Base-by-base conservation (phyloP, 78 protist species). In the Bodo saltans region DNA sequence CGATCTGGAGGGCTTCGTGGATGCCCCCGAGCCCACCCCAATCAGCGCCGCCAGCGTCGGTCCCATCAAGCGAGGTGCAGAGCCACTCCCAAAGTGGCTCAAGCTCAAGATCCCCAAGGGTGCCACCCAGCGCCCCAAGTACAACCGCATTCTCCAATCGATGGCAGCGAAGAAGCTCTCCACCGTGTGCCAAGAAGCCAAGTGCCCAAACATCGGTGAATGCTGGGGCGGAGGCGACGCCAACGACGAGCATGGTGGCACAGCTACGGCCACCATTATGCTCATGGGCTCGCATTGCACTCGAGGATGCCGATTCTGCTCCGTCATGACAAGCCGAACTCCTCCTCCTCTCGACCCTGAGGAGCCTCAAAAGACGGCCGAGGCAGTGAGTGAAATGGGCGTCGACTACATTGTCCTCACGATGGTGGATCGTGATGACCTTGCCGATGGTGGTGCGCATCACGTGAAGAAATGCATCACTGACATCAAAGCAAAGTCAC, bases 281-380 rank as follows among this genome's bases (percentile, higher is more conserved):
- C 47, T 94, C 33, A 83, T 95, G 93, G 97, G 97, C 30, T 96
- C 93, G 83, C 85, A 90, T 17, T 95, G 97, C 89, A 95, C 97
- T 0, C 84, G 97, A 0, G 97, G 88, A 4, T 95, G 97, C 90
- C 89, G 92, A 17, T 95, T 95, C 87, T 95, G 97, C 86, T 74
- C 95, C n/a, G 90, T 95, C 37, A 92, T 90, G 85, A 93, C 96
- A 3, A 2, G 52, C 32, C 4, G 68, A 4, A 42, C 88, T n/a
- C 97, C 97, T 0, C 88, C 93, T 1, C 93, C 96, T 27, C 94
- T 88, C 1, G 96, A 95, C 85, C 86, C 88, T 0, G 52, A 84
- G 67, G 97, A 95, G 79, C 97, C 97, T 26, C 11, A 30, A n/a
- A 71, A 88, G 71, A 78, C 88, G 0, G 95, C 95, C 0, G 72